Base-by-base conservation (phyloP, 202 grass and related monocot species). In the Dendrocalamus latiflorus region DNA sequence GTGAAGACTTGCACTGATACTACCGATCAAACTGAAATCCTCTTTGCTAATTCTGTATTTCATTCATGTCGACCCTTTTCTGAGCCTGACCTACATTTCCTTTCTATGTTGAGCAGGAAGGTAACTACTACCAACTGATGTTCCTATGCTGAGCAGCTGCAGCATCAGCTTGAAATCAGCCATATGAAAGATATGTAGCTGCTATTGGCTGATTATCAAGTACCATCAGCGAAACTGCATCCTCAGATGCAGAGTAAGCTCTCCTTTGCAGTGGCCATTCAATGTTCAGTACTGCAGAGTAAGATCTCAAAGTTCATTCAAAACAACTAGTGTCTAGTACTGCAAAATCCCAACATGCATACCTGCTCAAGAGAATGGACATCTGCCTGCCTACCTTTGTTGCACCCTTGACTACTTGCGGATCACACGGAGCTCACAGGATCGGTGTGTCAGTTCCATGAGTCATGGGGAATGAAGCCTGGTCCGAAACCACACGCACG, bases 381-480 rank as follows among this genome's bases (percentile, higher is more conserved):
- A n/a, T n/a, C n/a, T n/a, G n/a, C n/a, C n/a, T n/a, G n/a, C n/a
- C n/a, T n/a, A n/a, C n/a, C n/a, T n/a, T n/a, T n/a, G n/a, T n/a
- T n/a, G 44, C 21, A 72, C 17, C 26, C 44, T 51, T 21, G 28
- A 2, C 9, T n/a, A 5, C 24, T 9, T 41, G 18, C 51, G 24
- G 28, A 39, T 24, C 33, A 56, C 11, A 28, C 42, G 43, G 24
- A 76, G 58, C 15, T 67, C 68, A 50, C 38, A 69, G 37, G 67
- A 82, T 36, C 38, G 37, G 4, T 38, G 36, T 14, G 54, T 9
- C n/a, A 2, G 54, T 12, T 84, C 75, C 84, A 83, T 88, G 62
- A 84, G 92, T 51, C 86, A 81, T 38, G 90, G 85, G 94, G 94
- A 97, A 97, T 97, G 94, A 97, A 97, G 94, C 92, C 94, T 97